These are phyloP conservation scores for Kodamaea plutei DNA, from an alignment of 1,139 yeast genomes.

Conservation along the genomic window DNA sequence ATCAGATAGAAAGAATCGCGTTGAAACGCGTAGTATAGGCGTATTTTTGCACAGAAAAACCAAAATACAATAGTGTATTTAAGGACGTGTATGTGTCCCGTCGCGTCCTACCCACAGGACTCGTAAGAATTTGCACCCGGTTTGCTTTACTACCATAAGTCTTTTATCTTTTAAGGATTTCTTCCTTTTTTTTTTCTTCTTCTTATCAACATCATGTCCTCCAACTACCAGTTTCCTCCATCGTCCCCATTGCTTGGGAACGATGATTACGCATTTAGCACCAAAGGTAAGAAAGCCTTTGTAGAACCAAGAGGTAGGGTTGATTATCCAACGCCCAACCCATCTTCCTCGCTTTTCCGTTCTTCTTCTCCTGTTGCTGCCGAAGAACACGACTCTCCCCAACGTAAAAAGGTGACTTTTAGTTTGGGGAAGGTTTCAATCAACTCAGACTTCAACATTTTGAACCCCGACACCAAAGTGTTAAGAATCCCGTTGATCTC, in stretches of 20 bases:
- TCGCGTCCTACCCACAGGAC: too few species aligned
- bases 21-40: too few species aligned
- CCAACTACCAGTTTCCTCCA: conserved; percentile 60
- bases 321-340: conserved; percentile 51
- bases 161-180: too few species aligned
- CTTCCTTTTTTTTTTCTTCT: too few species aligned
- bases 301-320: conserved; percentile 20
- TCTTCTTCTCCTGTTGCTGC: conserved; percentile 40
- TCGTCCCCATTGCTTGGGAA: conserved; percentile 53
- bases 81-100: too few species aligned
- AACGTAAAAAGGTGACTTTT: conserved; percentile 6
- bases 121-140: too few species aligned
- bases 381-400: conserved; percentile 9
- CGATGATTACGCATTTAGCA: conserved; percentile 7
- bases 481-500: conserved; percentile 33
- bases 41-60: too few species aligned
- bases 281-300: conserved; percentile 4
- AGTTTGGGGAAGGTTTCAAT: conserved; percentile 12
- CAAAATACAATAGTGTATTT: too few species aligned
- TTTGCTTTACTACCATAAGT: too few species aligned
- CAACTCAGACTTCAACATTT: conserved; percentile 35
- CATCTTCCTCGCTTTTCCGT: conserved; percentile 50
- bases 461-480: conserved; percentile 37
- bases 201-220: too few species aligned
- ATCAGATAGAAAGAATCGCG: too few species aligned